A percentile compares a stretch with the other conserved stretches of the same genome.
Evolutionary conservation across 2,329 filamentous ascomycete genomes (phyloP).

Genomic region (Pleoardoris graminearum): DNA sequence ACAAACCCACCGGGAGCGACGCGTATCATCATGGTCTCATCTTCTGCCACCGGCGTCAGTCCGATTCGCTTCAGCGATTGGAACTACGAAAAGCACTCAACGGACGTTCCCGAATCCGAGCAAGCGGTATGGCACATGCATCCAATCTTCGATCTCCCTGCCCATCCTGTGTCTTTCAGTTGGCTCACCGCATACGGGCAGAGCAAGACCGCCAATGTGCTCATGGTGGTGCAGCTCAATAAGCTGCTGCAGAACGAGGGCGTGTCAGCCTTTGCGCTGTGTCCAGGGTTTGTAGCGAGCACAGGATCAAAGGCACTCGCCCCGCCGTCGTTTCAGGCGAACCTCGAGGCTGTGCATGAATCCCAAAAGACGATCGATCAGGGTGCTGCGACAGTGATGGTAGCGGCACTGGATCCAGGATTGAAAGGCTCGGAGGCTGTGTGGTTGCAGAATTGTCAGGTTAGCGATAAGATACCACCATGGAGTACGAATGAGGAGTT

Average conservation of each 20-base stretch:
- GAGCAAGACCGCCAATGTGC: constrained; percentile 19
- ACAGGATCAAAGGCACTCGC: background rate
- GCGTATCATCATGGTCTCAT: constrained; percentile 15
- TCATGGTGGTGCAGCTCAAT: constrained; percentile 13
- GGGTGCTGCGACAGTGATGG: constrained; percentile 17
- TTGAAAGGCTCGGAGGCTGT: constrained; percentile 6
- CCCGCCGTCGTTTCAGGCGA: background rate
- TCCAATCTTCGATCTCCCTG: background rate
- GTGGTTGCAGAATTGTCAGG: constrained; percentile 16
- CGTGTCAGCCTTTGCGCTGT: constrained; percentile 14
- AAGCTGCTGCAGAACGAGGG: constrained; percentile 2
- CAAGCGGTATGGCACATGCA: background rate
- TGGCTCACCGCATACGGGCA: constrained; percentile 20
- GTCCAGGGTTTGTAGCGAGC: constrained; percentile 17
- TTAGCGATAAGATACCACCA: background rate
- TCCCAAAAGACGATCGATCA: constrained; percentile 16
- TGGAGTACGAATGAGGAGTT: constrained; percentile 4
- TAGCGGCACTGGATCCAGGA: constrained; percentile 20
- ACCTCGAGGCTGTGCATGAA: background rate
- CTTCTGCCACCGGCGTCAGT: background rate
- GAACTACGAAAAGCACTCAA: constrained; percentile 30
- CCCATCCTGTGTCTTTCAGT: background rate
- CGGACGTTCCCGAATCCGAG: constrained; percentile 12
- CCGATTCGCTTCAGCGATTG: constrained; percentile 46
- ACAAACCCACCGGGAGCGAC: constrained; percentile 8